A percentile compares a stretch with the other conserved stretches of the same genome.
phyloP scores from a whole-genome alignment of 2,329 filamentous ascomycete species.

The Alternaria alternata region DNA sequence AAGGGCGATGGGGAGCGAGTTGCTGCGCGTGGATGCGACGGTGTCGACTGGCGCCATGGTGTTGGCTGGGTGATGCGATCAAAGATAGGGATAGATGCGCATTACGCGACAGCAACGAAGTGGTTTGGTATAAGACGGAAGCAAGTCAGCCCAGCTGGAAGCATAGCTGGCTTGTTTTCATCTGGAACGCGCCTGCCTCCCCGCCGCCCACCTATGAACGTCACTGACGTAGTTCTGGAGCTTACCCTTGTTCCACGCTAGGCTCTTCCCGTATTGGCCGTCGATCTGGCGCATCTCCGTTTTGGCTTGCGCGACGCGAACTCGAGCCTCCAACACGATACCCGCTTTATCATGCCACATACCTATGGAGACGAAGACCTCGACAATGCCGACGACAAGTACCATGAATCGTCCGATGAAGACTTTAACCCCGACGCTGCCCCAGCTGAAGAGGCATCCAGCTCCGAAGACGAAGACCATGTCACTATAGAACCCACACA shows the following conservation, averaged over 20 bases:
- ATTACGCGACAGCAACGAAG: conserved; percentile 19
- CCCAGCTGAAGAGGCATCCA: conserved; percentile 59
- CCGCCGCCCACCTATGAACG: conserved; percentile 31
- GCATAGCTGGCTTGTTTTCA: conserved; percentile 34
- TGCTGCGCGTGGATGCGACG: conserved; percentile 39
- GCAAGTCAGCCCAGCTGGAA: conserved; percentile 1
- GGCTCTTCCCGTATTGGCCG: conserved; percentile 18
- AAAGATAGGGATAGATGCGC: conserved; percentile 18
- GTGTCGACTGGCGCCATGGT: conserved; percentile 50
- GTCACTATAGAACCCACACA: conserved; percentile 28
- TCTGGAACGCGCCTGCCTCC: conserved; percentile 34
- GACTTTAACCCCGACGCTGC: conserved; percentile 77
- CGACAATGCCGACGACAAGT: conserved; percentile 53
- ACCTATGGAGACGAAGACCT: conserved; percentile 40
- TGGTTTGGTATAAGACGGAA: conserved; percentile 7
- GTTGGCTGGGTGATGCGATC: conserved; percentile 5
- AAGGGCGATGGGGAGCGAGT: conserved; percentile 43
- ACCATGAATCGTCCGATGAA: conserved; percentile 73
- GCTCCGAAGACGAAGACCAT: conserved; percentile 55
- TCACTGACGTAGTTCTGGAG: conserved; percentile 26
- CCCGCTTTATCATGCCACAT: conserved; percentile 35
- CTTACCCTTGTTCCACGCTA: conserved; percentile 25
- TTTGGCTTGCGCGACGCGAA: conserved; percentile 18
- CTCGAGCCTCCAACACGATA: conserved; percentile 5
- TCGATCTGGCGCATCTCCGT: conserved; percentile 24